A percentile compares a stretch with the other conserved stretches of the same genome.
Evolutionary conservation across 2,329 filamentous ascomycete species (phyloP).

Genomic region (Aspergillus alliaceus): DNA sequence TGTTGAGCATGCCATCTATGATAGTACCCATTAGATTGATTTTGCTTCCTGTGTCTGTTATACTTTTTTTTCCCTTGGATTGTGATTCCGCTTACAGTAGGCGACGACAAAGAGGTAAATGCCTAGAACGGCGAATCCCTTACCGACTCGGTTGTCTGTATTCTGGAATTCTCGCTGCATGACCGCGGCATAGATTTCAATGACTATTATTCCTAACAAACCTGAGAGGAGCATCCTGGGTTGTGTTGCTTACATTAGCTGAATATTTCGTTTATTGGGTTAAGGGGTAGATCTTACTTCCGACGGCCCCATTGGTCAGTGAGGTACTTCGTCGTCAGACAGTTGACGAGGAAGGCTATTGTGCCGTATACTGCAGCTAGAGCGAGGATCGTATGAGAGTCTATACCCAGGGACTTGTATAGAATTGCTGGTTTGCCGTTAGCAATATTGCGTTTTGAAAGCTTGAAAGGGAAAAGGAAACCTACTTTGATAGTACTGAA

Average conservation of each 20-base stretch:
- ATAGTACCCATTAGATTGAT: background rate
- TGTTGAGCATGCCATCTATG: slow-evolving; percentile 53
- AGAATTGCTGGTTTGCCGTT: slow-evolving; percentile 47
- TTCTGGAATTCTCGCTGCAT: slow-evolving; percentile 60
- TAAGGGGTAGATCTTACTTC: slow-evolving; percentile 37
- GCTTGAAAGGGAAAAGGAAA: background rate
- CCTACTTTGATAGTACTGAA: slow-evolving; percentile 36
- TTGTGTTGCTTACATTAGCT: background rate
- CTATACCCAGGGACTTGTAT: slow-evolving; percentile 56
- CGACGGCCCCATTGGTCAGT: slow-evolving; percentile 61
- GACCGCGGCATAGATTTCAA: slow-evolving; percentile 60
- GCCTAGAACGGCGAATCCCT: slow-evolving; percentile 60
- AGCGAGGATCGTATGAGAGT: slow-evolving; percentile 51
- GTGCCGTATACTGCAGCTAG: slow-evolving; percentile 58
- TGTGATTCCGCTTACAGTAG: slow-evolving; percentile 47
- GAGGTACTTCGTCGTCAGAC: slow-evolving; percentile 53
- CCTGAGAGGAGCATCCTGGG: slow-evolving; percentile 57
- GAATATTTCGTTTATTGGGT: background rate
- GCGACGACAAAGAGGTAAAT: slow-evolving; percentile 60
- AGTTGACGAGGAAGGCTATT: slow-evolving; percentile 52
- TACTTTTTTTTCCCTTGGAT: background rate
- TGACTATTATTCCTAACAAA: slow-evolving; percentile 52
- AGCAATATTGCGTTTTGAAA: slow-evolving; percentile 23
- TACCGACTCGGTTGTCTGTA: slow-evolving; percentile 55
- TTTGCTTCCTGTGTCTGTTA: background rate